Percentiles rank a stretch among this genome's conserved stretches.
phyloP scores from a whole-genome alignment of 208 protist genomes.

The Endotrypanum monterogeii region DNA sequence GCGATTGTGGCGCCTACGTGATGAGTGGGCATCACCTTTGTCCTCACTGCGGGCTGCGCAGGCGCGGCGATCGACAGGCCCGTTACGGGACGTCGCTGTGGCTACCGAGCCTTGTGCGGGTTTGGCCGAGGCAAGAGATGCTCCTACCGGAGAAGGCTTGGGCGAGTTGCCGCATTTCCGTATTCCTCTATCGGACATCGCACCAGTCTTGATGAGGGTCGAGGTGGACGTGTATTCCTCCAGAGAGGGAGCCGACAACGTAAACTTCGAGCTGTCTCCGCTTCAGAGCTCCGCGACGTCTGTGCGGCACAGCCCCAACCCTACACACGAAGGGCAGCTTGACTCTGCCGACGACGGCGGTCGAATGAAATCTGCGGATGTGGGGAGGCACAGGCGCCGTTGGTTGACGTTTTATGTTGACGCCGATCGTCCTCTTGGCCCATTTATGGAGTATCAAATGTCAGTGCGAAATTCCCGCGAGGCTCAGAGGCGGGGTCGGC shows the following conservation, averaged over 20 bases:
- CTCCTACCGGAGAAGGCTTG: background rate
- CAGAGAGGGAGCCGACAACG: slow-evolving; percentile 17
- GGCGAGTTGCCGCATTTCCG: background rate
- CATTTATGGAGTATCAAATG: slow-evolving; percentile 23
- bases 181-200: slow-evolving; percentile 10
- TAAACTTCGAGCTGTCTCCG: background rate
- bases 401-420: slow-evolving; percentile 32
- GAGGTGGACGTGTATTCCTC: slow-evolving; percentile 20
- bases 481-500: background rate
- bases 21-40: background rate
- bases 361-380: background rate
- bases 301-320: background rate
- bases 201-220: slow-evolving; percentile 22
- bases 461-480: slow-evolving; percentile 8
- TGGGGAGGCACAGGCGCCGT: slow-evolving; percentile 6
- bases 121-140: background rate
- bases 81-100: background rate
- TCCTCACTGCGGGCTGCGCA: background rate
- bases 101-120: background rate
- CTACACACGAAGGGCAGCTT: background rate
- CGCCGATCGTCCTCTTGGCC: slow-evolving; percentile 17
- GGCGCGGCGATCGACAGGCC: background rate
- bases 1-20: background rate
- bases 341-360: background rate
- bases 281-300: background rate